Percentiles rank a stretch among this genome's conserved stretches.
Conservation (phyloP, 108 stramenopile genomes). For the Skeletonema marinoi region DNA sequence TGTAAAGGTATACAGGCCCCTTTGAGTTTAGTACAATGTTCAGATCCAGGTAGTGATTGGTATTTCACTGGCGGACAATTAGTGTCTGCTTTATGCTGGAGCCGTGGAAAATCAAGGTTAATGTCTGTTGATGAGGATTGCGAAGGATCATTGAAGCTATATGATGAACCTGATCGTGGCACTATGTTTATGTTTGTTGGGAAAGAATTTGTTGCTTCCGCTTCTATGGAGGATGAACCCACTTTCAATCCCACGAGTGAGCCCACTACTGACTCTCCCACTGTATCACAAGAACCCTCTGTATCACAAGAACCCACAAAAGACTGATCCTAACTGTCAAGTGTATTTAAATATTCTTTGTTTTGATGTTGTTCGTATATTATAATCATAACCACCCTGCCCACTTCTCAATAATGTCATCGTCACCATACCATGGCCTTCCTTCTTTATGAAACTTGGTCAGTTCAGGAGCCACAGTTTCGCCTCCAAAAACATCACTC, state of each 20-base stretch:
- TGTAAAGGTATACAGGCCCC: background rate
- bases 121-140: background rate
- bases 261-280: background rate
- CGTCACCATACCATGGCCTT: conserved; percentile 67
- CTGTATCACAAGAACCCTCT: background rate
- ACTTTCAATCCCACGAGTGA: background rate
- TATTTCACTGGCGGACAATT: background rate
- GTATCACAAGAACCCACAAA: background rate
- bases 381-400: conserved; percentile 41
- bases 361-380: background rate
- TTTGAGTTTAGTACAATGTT: background rate
- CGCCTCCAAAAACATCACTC: conserved; percentile 68
- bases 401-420: conserved; percentile 67
- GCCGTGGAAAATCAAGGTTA: background rate
- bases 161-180: background rate
- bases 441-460: conserved; percentile 52
- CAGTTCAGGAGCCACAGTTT: conserved; percentile 60
- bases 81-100: background rate
- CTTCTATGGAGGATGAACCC: background rate
- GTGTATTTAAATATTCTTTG: background rate
- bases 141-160: background rate
- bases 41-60: background rate
- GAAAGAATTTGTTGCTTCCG: background rate
- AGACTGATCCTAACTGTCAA: too few relatives aligned
- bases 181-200: background rate